Evolutionary conservation across 2,329 filamentous ascomycete species (phyloP).

Genomic region (Chalara sp.): DNA sequence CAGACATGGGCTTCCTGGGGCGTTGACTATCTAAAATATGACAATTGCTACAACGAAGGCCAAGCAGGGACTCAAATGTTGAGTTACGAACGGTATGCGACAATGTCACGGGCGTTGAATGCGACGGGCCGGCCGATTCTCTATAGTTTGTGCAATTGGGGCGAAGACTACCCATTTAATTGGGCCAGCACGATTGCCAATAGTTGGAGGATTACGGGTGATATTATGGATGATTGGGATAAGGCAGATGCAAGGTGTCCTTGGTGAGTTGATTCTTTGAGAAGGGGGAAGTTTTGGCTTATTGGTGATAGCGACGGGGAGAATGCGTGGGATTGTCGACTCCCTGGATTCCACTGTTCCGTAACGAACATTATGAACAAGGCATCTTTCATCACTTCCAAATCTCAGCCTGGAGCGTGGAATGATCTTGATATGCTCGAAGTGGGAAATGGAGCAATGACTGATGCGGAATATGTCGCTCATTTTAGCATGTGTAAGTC

Average conservation of each 20-base stretch:
- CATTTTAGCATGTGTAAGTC: conserved; percentile 24
- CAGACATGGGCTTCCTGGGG: conserved; percentile 44
- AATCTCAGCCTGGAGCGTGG: conserved; percentile 25
- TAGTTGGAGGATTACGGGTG: conserved; percentile 32
- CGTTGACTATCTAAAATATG: conserved; percentile 47
- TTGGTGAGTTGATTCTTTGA: conserved; percentile 14
- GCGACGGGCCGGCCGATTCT: conserved; percentile 31
- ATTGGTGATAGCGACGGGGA: conserved; percentile 29
- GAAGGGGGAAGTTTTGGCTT: neutral
- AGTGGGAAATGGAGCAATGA: conserved; percentile 32
- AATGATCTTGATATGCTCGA: conserved; percentile 29
- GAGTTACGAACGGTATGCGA: conserved; percentile 32
- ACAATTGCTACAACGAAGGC: conserved; percentile 50
- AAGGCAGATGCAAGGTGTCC: conserved; percentile 31
- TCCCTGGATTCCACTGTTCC: conserved; percentile 27
- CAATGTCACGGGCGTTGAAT: conserved; percentile 29
- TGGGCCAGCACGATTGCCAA: conserved; percentile 30
- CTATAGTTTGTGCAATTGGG: conserved; percentile 38
- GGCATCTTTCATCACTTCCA: conserved; percentile 23
- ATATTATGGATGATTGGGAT: conserved; percentile 34
- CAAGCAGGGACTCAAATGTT: conserved; percentile 36
- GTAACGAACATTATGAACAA: conserved; percentile 23
- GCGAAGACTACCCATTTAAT: conserved; percentile 37
- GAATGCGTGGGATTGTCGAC: conserved; percentile 22
- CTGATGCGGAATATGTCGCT: conserved; percentile 30